Percentiles rank a stretch among this genome's conserved stretches.
Conservation (phyloP, 129 eudicot genomes). For the Pittosporum tobira region DNA sequence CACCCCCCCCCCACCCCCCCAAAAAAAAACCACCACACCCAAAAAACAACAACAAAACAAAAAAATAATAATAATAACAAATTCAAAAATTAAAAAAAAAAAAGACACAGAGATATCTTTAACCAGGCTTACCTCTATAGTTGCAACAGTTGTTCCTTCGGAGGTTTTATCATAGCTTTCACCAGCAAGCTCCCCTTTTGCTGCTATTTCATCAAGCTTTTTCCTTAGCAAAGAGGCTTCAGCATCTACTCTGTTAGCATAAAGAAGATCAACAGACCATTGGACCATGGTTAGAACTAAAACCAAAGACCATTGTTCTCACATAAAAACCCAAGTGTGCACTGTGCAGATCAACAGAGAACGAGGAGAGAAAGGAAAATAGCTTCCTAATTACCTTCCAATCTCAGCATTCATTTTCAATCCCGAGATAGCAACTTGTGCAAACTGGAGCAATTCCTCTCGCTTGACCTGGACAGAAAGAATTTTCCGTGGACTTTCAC, state of each 20-base stretch:
- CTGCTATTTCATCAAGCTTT: constrained; percentile 57
- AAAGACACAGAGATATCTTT: too few relatives aligned
- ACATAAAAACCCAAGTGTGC: constrained; percentile 13
- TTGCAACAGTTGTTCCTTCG: constrained; percentile 46
- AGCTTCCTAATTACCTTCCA: constrained; percentile 44
- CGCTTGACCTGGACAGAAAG: constrained; percentile 57
- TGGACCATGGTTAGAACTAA: not conserved
- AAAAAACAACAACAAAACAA: too few relatives aligned
- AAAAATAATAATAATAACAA: too few relatives aligned
- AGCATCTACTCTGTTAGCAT: constrained; percentile 63
- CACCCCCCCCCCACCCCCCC: too few relatives aligned
- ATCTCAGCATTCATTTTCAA: constrained; percentile 77
- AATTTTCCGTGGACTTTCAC: too few relatives aligned
- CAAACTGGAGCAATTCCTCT: constrained; percentile 91
- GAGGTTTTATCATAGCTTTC: constrained; percentile 46
- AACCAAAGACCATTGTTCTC: not conserved
- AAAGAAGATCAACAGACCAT: constrained; percentile 19
- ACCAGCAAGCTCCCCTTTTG: constrained; percentile 28
- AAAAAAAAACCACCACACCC: too few relatives aligned
- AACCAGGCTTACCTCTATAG: constrained; percentile 64
- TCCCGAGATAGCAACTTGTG: constrained; percentile 92
- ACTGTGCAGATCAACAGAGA: not conserved
- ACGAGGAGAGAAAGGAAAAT: not conserved
- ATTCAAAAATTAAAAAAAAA: not conserved
- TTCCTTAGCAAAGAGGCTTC: constrained; percentile 62